Base-by-base conservation (phyloP, 371 early-diverging fungal genomes). In the Mucor sp. region DNA sequence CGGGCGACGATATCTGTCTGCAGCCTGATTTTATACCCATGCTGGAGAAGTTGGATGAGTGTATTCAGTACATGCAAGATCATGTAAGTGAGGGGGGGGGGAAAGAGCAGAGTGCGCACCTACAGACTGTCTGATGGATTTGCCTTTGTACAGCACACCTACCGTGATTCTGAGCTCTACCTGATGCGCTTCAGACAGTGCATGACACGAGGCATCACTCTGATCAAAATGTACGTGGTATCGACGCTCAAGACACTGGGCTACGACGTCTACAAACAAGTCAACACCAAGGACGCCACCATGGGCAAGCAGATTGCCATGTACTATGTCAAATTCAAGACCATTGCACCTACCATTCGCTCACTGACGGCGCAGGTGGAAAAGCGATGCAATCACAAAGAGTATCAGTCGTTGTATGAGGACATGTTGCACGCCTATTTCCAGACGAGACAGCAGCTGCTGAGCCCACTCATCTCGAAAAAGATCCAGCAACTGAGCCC, bases 181-280 rank as follows among this genome's bases (percentile, higher is more conserved):
- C 80, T 89, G 28, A 94, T 95, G 94, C 85, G 95, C 25, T 96
- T 93, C 74, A 84, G 93, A 25, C 95, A 95, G 71, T 95, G 95
- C 74, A 89, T 95, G 85, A 94, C 95, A 21, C 89, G 93, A 37
- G 94, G 92, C 6, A 88, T 96, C 78, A 90, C 95, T 7, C 76
- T 95, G 15, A 92, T 97, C 72, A 95, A 95, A 68, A 91, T 96
- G 87, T 87, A 95, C 65, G 88, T 91, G 33, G 88, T 93, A 21
- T 84, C 81, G 19, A 79, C 80, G 19, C 79, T 97, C 70, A 88
- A 91, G 39, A 76, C 77, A 14, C 68, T 94, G 35, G 84, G 84
- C 1, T 75, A 81, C 7, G 95, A 92, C 12, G 78, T 91, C 2
- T 75, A 78, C 43, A 85, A 87, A 59, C 83, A 85, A 62, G 63